Base-by-base conservation (phyloP, 2,329 filamentous ascomycete genomes). In the Colletotrichum nymphaeae region DNA sequence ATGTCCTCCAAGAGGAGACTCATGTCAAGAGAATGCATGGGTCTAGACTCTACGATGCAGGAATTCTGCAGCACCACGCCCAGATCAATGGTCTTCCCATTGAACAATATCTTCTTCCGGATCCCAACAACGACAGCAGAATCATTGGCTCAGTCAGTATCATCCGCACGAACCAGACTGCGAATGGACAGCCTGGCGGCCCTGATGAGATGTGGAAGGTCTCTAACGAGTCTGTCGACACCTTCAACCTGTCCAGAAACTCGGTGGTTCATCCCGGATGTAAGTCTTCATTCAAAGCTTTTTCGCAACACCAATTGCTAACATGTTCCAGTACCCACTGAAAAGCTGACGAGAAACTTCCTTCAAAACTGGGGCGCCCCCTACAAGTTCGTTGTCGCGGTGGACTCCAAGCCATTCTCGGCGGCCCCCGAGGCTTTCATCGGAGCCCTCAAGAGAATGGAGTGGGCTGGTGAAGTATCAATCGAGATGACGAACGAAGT, bases 341-440 rank as follows among this genome's bases (percentile, higher is more conserved):
- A 88, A 67, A 82, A 84, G 5, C 78, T 89, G 4, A 89, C 86
- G 1, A 83, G 86, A 0, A 88, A 91, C 64, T 91, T 88, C 72
- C 80, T 83, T 2, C 84, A 86, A 35, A 91, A 91, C 74, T 90
- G 87, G 84, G 92, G 92, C 2, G 91, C 91, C 73, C 87, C 88
- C 0, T 94, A 93, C 79, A 93, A 93, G 67, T 93, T 91, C 76
- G 86, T 90, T 46, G 90, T 91, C 1, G 83, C 85, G 1, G 88
- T 90, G 3, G 81, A 86, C 6, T 88, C 85, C 4, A 82, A 79
- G n/a, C 80, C 84, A 0, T 91, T 92, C 71, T 76, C 81, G 2
- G 81, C 85, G 5, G 87, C 89, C 0, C 88, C 87, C 0, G 69
- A 80, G 1, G 80, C 84, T 0, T 84, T 93, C 2, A 82, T 88